Percentiles rank a stretch among this genome's conserved stretches.
phyloP scores from a whole-genome alignment of 495 filamentous ascomycete species.

The Talaromyces proteolyticus region DNA sequence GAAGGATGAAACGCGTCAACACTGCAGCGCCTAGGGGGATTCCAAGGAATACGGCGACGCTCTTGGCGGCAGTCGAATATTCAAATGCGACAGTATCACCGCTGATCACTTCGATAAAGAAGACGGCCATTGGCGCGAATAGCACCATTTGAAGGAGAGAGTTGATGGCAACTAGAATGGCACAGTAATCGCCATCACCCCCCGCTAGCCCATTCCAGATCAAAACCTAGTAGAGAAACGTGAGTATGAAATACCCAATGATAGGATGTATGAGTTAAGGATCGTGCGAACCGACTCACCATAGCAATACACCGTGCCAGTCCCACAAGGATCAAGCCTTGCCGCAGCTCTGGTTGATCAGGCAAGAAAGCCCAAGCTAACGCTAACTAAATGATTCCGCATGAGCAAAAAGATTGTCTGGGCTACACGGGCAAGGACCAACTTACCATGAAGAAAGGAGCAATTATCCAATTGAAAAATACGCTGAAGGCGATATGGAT shows the following conservation, averaged over 20 bases:
- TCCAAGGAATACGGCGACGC: constrained; percentile 78
- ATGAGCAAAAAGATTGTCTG: too few relatives aligned
- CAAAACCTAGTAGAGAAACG: constrained; percentile 55
- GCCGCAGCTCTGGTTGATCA: constrained; percentile 59
- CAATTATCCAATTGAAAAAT: constrained; percentile 81
- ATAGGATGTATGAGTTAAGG: background rate
- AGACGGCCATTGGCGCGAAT: constrained; percentile 72
- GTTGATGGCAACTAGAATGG: constrained; percentile 85
- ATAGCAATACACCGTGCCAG: constrained; percentile 79
- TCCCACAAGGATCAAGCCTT: constrained; percentile 73
- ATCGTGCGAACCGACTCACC: constrained; percentile 41
- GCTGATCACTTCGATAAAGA: constrained; percentile 72
- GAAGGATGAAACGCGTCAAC: constrained; percentile 62
- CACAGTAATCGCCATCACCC: constrained; percentile 80
- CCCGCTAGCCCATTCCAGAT: constrained; percentile 76
- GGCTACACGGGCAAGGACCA: too few relatives aligned
- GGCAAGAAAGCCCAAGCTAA: constrained; percentile 83
- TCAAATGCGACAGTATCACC: constrained; percentile 40
- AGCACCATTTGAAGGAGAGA: constrained; percentile 83
- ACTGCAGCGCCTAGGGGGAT: constrained; percentile 80
- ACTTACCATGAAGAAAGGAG: constrained; percentile 80
- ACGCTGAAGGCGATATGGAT: constrained; percentile 74
- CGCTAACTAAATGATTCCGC: constrained; percentile 36
- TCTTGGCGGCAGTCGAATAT: constrained; percentile 69
- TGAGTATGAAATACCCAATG: background rate